These are phyloP conservation scores for Austroboletus eburneus DNA, from an alignment of 768 basidiomycete genomes.

Conservation along the genomic window DNA sequence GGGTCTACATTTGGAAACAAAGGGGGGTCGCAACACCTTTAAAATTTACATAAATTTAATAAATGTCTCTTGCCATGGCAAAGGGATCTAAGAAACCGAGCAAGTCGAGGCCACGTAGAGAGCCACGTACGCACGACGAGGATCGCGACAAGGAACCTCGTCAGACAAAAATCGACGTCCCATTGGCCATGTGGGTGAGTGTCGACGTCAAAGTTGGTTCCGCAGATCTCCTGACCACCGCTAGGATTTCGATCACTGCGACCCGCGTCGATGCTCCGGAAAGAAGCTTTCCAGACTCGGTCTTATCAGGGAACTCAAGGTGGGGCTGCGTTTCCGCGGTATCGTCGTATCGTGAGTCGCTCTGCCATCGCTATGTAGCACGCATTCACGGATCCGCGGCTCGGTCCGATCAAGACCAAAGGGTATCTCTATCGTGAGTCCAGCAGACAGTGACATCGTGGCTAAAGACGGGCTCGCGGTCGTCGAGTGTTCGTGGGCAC, in stretches of 20 bases:
- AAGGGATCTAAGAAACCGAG: conserved; percentile 3
- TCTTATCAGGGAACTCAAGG: conserved; percentile 75
- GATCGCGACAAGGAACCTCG: too few species aligned
- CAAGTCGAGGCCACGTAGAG: background rate
- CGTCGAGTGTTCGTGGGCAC: conserved; percentile 99
- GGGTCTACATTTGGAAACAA: conserved; percentile 2
- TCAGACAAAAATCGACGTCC: conserved; percentile 40
- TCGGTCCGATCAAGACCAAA: conserved; percentile 66
- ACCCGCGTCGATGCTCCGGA: conserved; percentile 82
- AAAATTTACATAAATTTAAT: background rate
- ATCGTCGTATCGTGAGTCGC: conserved; percentile 85
- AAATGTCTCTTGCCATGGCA: too few species aligned
- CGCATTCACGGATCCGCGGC: conserved; percentile 1
- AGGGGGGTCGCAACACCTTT: conserved; percentile 8
- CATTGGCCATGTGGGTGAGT: conserved; percentile 94
- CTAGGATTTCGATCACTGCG: conserved; percentile 97
- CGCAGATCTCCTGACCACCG: background rate
- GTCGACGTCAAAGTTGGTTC: background rate
- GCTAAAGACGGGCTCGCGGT: conserved; percentile 78
- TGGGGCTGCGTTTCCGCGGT: conserved; percentile 86
- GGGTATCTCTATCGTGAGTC: conserved; percentile 72
- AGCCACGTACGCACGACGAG: too few species aligned
- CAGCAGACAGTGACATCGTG: conserved; percentile 80
- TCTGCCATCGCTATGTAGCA: background rate
- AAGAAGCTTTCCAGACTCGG: conserved; percentile 88